These are phyloP conservation scores for Silene noctiflora DNA, from an alignment of 179 eudicot species.

Conservation along the genomic window DNA sequence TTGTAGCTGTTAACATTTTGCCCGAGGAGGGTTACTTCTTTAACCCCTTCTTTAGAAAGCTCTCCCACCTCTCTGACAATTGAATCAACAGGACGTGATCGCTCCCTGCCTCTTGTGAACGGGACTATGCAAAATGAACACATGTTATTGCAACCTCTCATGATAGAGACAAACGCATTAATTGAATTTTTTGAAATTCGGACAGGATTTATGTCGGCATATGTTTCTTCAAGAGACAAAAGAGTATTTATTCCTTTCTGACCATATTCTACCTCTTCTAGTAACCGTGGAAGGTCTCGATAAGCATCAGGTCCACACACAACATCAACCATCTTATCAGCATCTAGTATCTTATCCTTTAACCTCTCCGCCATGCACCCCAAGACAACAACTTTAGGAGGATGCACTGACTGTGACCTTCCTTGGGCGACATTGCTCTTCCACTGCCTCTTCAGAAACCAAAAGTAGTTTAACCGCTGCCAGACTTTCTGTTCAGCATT, in stretches of 20 bases:
- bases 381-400: constrained; percentile 94
- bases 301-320: constrained; percentile 99
- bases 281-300: constrained; percentile 80
- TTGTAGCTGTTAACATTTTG: constrained; percentile 98
- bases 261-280: constrained; percentile 94
- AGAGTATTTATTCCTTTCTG: constrained; percentile 98
- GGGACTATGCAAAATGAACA: constrained; percentile 98
- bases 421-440: constrained; percentile 79
- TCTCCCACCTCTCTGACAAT: constrained; percentile 88
- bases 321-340: constrained; percentile 99
- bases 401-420: constrained; percentile 67
- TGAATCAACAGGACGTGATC: constrained; percentile 95
- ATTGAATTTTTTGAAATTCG: constrained; percentile 76
- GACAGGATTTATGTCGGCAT: constrained; percentile 93
- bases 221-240: constrained; percentile 96
- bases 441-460: constrained; percentile 97
- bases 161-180: constrained; percentile 88
- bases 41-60: constrained; percentile 88
- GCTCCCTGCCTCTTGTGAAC: constrained; percentile 96
- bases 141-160: constrained; percentile 99
- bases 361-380: constrained; percentile 99
- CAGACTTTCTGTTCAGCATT: constrained; percentile 97
- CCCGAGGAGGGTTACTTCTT: constrained; percentile 94
- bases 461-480: constrained; percentile 97
- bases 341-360: constrained; percentile 91